These are phyloP conservation scores for Amauroascus niger DNA, from an alignment of 2,329 filamentous ascomycete genomes.

Conservation along the genomic window DNA sequence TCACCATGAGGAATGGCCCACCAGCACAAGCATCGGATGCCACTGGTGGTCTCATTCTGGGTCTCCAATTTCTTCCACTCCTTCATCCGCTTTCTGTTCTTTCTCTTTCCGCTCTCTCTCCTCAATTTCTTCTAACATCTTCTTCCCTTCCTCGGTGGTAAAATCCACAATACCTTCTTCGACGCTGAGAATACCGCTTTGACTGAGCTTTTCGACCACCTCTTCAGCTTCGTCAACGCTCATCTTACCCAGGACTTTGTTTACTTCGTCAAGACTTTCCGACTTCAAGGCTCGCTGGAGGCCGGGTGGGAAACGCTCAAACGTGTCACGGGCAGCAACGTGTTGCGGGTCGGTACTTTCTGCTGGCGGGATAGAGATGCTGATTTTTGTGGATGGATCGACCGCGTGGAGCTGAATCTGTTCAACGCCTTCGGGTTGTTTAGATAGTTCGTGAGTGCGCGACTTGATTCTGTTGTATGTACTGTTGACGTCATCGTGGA, in stretches of 20 bases:
- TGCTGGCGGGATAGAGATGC: slow-evolving; percentile 67
- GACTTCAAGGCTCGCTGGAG: slow-evolving; percentile 73
- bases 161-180: slow-evolving; percentile 93
- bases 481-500: slow-evolving; percentile 82
- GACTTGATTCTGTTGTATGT: slow-evolving; percentile 76
- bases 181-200: slow-evolving; percentile 80
- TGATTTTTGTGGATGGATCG: slow-evolving; percentile 83
- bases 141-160: slow-evolving; percentile 76
- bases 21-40: neutral
- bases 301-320: slow-evolving; percentile 71
- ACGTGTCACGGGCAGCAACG: slow-evolving; percentile 60
- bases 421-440: slow-evolving; percentile 62
- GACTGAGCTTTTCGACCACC: slow-evolving; percentile 66
- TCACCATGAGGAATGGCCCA: too few species aligned
- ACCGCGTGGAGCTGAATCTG: slow-evolving; percentile 97
- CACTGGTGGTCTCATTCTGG: slow-evolving; percentile 24
- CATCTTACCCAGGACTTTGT: slow-evolving; percentile 81
- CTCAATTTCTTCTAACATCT: slow-evolving; percentile 66
- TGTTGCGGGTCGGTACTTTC: slow-evolving; percentile 55
- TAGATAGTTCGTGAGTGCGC: slow-evolving; percentile 62
- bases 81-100: too few species aligned
- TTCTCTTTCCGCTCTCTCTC: slow-evolving; percentile 27
- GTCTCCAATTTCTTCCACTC: slow-evolving; percentile 25
- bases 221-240: slow-evolving; percentile 79
- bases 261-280: slow-evolving; percentile 82